Evolutionary conservation across 352 stramenopile species (phyloP).

Genomic region (Phytophthora idaei): DNA sequence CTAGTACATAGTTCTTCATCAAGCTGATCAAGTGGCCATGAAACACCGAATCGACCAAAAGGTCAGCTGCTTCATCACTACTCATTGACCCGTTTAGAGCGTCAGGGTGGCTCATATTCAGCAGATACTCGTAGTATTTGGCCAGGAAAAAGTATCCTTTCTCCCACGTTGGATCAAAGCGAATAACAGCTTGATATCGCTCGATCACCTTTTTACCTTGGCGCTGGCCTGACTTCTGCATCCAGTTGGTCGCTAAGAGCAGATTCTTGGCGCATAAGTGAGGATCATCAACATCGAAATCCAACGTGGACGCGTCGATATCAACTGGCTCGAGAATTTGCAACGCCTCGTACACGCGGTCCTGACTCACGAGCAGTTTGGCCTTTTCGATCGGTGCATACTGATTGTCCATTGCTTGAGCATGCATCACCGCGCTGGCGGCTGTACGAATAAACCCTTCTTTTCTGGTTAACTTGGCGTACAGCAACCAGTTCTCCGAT

Average conservation of each 20-base stretch:
- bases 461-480: conserved; percentile 84
- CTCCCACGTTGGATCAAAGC: conserved; percentile 94
- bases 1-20: conserved; percentile 95
- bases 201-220: conserved; percentile 94
- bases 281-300: conserved; percentile 76
- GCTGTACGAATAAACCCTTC: conserved; percentile 84
- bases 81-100: conserved; percentile 38
- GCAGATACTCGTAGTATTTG: conserved; percentile 92
- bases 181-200: conserved; percentile 95
- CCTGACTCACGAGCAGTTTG: conserved; percentile 81
- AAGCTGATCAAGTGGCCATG: conserved; percentile 84
- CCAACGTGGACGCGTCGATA: conserved; percentile 75
- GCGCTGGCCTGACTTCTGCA: conserved; percentile 94
- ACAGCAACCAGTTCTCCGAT: conserved; percentile 83
- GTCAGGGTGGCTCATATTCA: conserved; percentile 75
- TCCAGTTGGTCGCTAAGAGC: conserved; percentile 96
- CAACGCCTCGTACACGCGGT: conserved; percentile 85
- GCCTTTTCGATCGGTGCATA: conserved; percentile 81
- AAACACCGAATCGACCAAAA: conserved; percentile 66
- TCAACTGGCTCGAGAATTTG: conserved; percentile 84
- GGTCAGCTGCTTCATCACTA: conserved; percentile 43
- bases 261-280: conserved; percentile 88
- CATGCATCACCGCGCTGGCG: conserved; percentile 86
- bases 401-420: conserved; percentile 74
- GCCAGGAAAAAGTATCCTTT: conserved; percentile 92